Evolutionary conservation across 2,329 filamentous ascomycete genomes (phyloP).

Genomic region (Aspergillus sergii): DNA sequence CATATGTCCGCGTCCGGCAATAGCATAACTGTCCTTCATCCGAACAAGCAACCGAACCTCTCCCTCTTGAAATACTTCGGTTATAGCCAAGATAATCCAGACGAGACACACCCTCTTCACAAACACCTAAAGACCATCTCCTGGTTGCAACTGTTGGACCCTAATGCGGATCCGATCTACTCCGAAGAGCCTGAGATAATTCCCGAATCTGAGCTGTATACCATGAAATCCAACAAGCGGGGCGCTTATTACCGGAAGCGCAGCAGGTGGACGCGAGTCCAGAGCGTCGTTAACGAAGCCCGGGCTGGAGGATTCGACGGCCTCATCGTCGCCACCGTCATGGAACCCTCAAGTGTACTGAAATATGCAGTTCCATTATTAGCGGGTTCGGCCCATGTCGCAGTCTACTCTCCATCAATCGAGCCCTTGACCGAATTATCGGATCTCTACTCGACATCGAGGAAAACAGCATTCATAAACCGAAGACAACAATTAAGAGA

Average conservation of each 20-base stretch:
- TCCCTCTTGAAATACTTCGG: conserved; percentile 86
- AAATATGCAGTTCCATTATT: conserved; percentile 77
- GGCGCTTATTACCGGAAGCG: conserved; percentile 88
- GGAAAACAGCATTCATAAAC: conserved; percentile 71
- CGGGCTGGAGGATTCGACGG: conserved; percentile 78
- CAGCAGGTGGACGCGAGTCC: conserved; percentile 74
- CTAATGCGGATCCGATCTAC: conserved; percentile 74
- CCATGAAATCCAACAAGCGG: conserved; percentile 79
- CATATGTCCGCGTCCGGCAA: conserved; percentile 55
- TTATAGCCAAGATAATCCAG: conserved; percentile 70
- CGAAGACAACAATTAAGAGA: conserved; percentile 34
- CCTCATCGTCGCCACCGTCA: conserved; percentile 76
- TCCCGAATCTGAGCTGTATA: conserved; percentile 62
- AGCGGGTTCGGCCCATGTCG: conserved; percentile 78
- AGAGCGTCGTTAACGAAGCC: conserved; percentile 72
- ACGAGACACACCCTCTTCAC: conserved; percentile 74
- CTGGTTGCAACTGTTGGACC: conserved; percentile 88
- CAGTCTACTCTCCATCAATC: conserved; percentile 79
- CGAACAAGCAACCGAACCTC: conserved; percentile 80
- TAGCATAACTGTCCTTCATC: conserved; percentile 61
- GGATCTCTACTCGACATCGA: conserved; percentile 80
- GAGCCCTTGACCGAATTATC: conserved; percentile 77
- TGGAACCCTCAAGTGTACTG: conserved; percentile 78
- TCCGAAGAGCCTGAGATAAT: conserved; percentile 63
- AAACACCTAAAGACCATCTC: conserved; percentile 80